Percentiles rank a stretch among this genome's conserved stretches.
Conservation (phyloP, 1,284 basidiomycete species). For the Singerocomus inundabilis region DNA sequence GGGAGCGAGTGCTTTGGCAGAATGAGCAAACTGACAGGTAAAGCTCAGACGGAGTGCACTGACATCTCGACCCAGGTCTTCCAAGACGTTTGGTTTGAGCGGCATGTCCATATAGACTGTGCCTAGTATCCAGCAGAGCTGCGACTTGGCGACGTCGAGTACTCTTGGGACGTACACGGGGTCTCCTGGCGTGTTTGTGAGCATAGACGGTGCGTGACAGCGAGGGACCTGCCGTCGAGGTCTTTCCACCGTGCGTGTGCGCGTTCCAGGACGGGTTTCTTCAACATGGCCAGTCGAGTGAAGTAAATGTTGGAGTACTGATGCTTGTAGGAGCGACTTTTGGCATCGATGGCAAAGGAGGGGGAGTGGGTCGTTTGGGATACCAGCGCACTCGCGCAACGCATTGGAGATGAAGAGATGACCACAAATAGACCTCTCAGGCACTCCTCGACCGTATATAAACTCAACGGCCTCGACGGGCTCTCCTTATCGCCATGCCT, state of each 20-base stretch:
- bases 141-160: constrained; percentile 82
- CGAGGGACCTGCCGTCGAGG: constrained; percentile 34
- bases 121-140: constrained; percentile 89
- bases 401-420: constrained; percentile 22
- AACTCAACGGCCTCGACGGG: background rate
- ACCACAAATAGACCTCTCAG: too few species aligned
- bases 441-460: too few species aligned
- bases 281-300: constrained; percentile 66
- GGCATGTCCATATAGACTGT: constrained; percentile 99
- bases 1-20: constrained; percentile 78
- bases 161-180: constrained; percentile 81
- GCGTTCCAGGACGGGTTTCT: constrained; percentile 59
- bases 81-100: constrained; percentile 94
- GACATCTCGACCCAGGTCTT: constrained; percentile 92
- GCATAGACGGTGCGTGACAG: background rate
- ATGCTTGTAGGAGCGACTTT: constrained; percentile 72
- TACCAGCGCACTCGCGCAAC: constrained; percentile 34
- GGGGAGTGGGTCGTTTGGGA: constrained; percentile 43
- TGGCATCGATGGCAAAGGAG: constrained; percentile 55
- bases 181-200: constrained; percentile 47
- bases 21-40: constrained; percentile 2
- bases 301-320: constrained; percentile 97
- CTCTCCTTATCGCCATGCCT: constrained; percentile 34
- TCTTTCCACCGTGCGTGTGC: constrained; percentile 69
- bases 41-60: constrained; percentile 33